phyloP scores from a whole-genome alignment of 2,329 filamentous ascomycete genomes.

The Fusarium cicatricum region DNA sequence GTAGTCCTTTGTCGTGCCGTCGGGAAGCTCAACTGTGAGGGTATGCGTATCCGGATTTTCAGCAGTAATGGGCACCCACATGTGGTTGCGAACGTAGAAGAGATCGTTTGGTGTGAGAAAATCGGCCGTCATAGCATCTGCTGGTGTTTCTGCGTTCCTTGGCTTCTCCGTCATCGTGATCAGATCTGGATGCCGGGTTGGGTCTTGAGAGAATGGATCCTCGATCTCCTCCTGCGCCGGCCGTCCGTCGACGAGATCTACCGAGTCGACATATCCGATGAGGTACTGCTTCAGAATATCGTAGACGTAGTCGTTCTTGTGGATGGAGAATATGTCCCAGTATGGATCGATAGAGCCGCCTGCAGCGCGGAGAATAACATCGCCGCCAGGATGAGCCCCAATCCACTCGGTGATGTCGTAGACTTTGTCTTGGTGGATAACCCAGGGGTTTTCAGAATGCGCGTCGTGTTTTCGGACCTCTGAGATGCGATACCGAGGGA shows the following conservation, averaged over 20 bases:
- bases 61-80: conserved; percentile 65
- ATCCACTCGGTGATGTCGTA: conserved; percentile 78
- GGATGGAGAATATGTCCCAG: conserved; percentile 76
- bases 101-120: conserved; percentile 64
- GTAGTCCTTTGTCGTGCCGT: conserved; percentile 62
- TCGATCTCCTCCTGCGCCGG: conserved; percentile 63
- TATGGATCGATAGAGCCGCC: conserved; percentile 72
- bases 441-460: conserved; percentile 65
- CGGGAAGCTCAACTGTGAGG: conserved; percentile 63
- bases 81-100: conserved; percentile 70
- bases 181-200: conserved; percentile 59
- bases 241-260: conserved; percentile 66
- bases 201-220: conserved; percentile 67
- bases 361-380: conserved; percentile 72
- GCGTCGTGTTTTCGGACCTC: conserved; percentile 63
- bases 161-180: conserved; percentile 63
- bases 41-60: conserved; percentile 51
- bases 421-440: conserved; percentile 69
- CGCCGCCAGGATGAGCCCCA: conserved; percentile 70
- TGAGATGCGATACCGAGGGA: conserved; percentile 59
- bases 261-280: conserved; percentile 67
- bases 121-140: conserved; percentile 53
- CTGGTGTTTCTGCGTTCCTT: conserved; percentile 68
- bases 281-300: conserved; percentile 71
- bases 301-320: conserved; percentile 70